Base-by-base conservation (phyloP, 2,329 filamentous ascomycete species). In the Gaeumannomyces sp. region DNA sequence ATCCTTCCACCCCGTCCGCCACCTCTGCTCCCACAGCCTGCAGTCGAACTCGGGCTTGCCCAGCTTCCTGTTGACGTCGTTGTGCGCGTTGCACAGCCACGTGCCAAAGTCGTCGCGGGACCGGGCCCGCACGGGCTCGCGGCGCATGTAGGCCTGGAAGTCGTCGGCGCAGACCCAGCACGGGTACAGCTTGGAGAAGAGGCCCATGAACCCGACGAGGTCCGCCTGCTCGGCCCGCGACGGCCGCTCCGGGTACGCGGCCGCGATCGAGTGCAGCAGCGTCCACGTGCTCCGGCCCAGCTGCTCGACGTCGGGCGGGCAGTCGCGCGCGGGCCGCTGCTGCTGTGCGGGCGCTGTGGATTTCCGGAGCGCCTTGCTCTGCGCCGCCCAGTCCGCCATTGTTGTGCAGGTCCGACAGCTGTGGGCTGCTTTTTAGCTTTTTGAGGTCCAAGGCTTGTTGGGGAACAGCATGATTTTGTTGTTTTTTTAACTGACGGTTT, bases 111-210 rank as follows among this genome's bases (percentile, higher is more conserved):
- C 89, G 65, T 87, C 84, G 53, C 86, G 78, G 68, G 82, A 85
- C 56, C 77, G 79, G 11, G 85, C 79, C 67, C 76, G 75, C 56
- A 94, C 88, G 73, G 85, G 85, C 69, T 93, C 90, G 68, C 84
- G 83, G 67, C 81, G 82, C 80, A 98, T 89, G 83, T 94, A 98
- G 0, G 75, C 75, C 75, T 89, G 89, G 76, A 99, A 97, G 74
- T 98, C 94, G 67, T 94, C 90, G 45, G 93, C 95, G 76, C 95
- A 99, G 3, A 90, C 85, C 92, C 93, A 97, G 80, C 95, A 99
- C 4, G 95, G 95, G 73, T 99, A 99, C 27, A 98, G 78, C 70
- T 89, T 90, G 31, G 91, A 88, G 75, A 99, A 96, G 2, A 93
- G 81, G 29, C 81, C 79, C 71, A 99, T 83, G 78, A 99, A 98